Conservation (phyloP, 2,329 filamentous ascomycete genomes). For the Aspergillus novofumigatus region DNA sequence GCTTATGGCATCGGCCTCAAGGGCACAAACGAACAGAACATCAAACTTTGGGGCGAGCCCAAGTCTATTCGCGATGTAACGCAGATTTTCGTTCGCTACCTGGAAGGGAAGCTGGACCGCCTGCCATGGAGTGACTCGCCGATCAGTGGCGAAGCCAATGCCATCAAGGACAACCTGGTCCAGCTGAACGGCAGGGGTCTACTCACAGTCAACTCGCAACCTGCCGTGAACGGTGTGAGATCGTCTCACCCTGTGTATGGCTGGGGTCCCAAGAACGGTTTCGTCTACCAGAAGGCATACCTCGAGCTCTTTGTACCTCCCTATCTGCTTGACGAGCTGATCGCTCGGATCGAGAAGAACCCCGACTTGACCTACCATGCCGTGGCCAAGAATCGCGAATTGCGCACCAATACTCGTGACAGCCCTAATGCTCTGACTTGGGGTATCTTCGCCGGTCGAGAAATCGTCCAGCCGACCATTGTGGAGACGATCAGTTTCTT, state of each 20-base stretch:
- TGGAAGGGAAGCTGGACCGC: conserved; percentile 73
- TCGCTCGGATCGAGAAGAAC: conserved; percentile 71
- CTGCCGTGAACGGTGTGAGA: conserved; percentile 84
- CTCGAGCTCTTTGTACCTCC: conserved; percentile 86
- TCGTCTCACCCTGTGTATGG: conserved; percentile 83
- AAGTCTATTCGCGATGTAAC: conserved; percentile 74
- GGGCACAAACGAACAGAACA: conserved; percentile 92
- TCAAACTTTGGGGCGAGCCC: conserved; percentile 89
- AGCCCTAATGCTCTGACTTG: conserved; percentile 98
- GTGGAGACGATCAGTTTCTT: conserved; percentile 97
- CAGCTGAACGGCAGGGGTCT: conserved; percentile 81
- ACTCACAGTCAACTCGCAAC: conserved; percentile 95
- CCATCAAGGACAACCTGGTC: conserved; percentile 72
- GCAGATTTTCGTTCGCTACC: conserved; percentile 77
- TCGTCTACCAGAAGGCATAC: conserved; percentile 98
- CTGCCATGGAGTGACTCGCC: conserved; percentile 92
- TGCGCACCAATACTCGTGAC: conserved; percentile 77
- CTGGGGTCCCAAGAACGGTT: conserved; percentile 92
- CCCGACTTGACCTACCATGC: conserved; percentile 90
- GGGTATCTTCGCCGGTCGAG: conserved; percentile 98
- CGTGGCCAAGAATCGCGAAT: conserved; percentile 74
- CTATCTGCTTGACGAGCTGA: conserved; percentile 70
- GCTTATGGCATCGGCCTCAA: conserved; percentile 91
- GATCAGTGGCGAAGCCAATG: conserved; percentile 75
- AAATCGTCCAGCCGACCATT: conserved; percentile 99